Conservation (phyloP, 176 grass and related monocot genomes). For the Oryza australiensis region DNA sequence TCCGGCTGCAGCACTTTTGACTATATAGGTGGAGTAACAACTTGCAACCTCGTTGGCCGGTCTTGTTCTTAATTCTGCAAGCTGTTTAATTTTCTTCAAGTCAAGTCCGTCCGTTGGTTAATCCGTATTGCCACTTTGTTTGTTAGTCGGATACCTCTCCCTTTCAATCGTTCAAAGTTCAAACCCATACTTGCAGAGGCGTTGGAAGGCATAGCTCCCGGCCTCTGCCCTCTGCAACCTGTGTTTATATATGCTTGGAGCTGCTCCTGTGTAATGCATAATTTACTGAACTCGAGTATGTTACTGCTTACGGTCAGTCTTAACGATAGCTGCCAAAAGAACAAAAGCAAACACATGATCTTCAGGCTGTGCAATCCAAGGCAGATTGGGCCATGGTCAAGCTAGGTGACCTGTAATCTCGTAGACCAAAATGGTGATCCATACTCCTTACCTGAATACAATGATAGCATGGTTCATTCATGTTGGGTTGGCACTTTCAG, state of each 20-base stretch:
- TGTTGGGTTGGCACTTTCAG: background rate
- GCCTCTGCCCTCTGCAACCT: background rate
- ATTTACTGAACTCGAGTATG: background rate
- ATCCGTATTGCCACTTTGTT: background rate
- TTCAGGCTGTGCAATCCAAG: background rate
- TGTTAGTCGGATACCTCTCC: background rate
- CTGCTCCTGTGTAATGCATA: background rate
- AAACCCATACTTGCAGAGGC: background rate
- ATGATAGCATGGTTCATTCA: background rate
- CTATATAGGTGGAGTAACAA: background rate
- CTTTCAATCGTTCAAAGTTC: background rate
- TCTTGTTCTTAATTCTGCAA: background rate
- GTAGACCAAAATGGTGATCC: background rate
- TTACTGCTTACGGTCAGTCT: background rate
- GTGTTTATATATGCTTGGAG: background rate
- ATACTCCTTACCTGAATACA: conserved; percentile 11
- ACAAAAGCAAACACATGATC: background rate
- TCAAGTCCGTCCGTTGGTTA: background rate
- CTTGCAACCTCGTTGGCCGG: background rate
- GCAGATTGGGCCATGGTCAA: background rate
- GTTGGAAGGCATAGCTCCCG: background rate
- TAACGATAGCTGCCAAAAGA: background rate
- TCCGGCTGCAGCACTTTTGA: background rate
- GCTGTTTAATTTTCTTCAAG: background rate
- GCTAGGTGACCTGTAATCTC: background rate